phyloP scores from a whole-genome alignment of 805 yeast species.

The Suhomyces tanzawaensis region DNA sequence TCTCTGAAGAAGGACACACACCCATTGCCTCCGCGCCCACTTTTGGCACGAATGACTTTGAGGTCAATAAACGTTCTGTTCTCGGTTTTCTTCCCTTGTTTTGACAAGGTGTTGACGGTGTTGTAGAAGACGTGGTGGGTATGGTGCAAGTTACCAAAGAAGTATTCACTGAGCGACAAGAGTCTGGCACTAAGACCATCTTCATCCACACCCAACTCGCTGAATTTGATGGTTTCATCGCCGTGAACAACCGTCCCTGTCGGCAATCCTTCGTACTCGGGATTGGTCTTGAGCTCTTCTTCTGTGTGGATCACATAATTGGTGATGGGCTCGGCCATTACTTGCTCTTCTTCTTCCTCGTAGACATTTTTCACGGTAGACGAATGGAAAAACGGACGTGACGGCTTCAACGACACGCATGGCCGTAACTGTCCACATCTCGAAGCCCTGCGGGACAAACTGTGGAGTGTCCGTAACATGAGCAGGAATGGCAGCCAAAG shows the following conservation, averaged over 20 bases:
- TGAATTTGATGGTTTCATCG: slow-evolving; percentile 9
- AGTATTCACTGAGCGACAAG: slow-evolving; percentile 36
- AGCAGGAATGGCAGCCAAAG: too few relatives aligned
- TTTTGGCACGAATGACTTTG: slow-evolving; percentile 58
- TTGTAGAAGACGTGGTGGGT: slow-evolving; percentile 37
- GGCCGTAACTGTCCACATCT: too few relatives aligned
- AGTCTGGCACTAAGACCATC: slow-evolving; percentile 14
- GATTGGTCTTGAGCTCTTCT: neutral
- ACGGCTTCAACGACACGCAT: too few relatives aligned
- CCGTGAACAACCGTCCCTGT: neutral
- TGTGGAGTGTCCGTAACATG: too few relatives aligned
- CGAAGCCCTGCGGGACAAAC: too few relatives aligned
- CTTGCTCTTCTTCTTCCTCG: neutral
- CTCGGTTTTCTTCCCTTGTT: slow-evolving; percentile 34
- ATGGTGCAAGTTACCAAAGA: slow-evolving; percentile 40
- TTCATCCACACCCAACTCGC: slow-evolving; percentile 19
- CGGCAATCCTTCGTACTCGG: neutral
- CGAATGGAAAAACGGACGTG: neutral
- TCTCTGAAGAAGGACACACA: slow-evolving; percentile 82
- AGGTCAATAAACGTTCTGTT: slow-evolving; percentile 54
- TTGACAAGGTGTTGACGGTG: slow-evolving; percentile 20
- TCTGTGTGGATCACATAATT: slow-evolving; percentile 6
- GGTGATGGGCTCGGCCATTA: neutral
- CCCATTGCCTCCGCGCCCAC: slow-evolving; percentile 92
- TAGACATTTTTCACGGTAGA: neutral